A percentile compares a stretch with the other conserved stretches of the same genome.
phyloP scores from a whole-genome alignment of 139 green algal species.

The Micractinium conductrix region DNA sequence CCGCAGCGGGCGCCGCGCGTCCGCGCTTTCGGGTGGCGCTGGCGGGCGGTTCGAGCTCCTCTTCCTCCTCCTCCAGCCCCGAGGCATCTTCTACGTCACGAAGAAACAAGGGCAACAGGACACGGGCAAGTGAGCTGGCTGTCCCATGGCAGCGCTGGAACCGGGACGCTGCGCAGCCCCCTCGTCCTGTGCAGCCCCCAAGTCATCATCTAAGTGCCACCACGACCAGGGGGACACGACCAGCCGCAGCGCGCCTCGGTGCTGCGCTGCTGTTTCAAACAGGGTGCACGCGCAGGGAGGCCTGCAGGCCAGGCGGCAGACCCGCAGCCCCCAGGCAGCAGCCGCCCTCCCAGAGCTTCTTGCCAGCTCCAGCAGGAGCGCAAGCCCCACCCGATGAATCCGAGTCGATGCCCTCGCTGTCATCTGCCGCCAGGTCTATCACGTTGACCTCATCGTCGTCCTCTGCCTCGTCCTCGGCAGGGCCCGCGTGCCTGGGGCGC shows the following conservation, averaged over 20 bases:
- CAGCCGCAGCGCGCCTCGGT: too few relatives aligned
- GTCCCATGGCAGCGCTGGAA: too few relatives aligned
- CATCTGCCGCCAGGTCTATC: constrained; percentile 6
- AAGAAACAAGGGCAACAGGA: not conserved
- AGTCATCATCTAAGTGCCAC: too few relatives aligned
- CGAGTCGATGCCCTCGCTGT: not conserved
- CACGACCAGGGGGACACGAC: too few relatives aligned
- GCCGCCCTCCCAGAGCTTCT: constrained; percentile 5
- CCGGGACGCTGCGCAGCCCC: too few relatives aligned
- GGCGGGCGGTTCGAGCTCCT: not conserved
- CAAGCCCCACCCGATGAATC: too few relatives aligned
- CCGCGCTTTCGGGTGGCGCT: constrained; percentile 3
- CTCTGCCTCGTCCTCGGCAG: not conserved
- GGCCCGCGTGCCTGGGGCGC: not conserved
- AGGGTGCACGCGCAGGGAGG: not conserved
- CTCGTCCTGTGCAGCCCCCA: too few relatives aligned
- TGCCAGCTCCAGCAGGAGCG: too few relatives aligned
- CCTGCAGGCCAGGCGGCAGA: not conserved
- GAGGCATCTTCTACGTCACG: not conserved
- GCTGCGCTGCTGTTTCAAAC: too few relatives aligned
- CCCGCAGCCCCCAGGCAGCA: not conserved
- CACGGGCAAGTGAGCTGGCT: not conserved
- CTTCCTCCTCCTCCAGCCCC: constrained; percentile 13
- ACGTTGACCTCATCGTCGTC: constrained; percentile 16
- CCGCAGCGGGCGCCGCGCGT: not conserved